Percentiles rank a stretch among this genome's conserved stretches.
These are phyloP conservation scores for Coemansia reversa DNA, from an alignment of 192 early-diverging fungal genomes.

Conservation along the genomic window DNA sequence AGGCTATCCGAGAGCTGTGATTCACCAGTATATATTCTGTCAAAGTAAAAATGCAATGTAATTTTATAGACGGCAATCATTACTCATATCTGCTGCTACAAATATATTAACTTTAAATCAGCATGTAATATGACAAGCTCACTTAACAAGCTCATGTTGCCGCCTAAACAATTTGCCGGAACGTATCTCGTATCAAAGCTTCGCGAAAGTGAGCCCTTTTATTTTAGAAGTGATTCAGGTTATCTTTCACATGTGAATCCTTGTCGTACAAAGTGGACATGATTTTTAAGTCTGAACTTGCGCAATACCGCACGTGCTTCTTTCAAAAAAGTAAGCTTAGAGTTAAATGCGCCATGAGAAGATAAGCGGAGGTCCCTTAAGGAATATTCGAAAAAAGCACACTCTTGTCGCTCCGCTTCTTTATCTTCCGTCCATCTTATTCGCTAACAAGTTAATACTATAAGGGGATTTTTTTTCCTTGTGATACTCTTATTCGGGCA, in stretches of 20 bases:
- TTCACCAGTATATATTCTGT: no score
- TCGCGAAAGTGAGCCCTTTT: no score
- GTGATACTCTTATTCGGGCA: neutral
- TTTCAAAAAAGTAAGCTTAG: neutral
- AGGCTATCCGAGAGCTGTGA: no score
- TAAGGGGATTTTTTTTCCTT: conserved; percentile 12
- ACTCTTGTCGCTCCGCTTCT: conserved; percentile 1
- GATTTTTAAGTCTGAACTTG: neutral
- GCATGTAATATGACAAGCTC: no score
- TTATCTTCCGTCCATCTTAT: conserved; percentile 1
- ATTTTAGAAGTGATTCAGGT: no score
- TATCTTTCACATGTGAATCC: conserved; percentile 10
- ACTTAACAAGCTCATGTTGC: neutral
- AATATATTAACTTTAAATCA: no score
- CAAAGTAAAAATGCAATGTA: no score
- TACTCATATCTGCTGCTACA: no score
- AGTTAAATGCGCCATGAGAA: conserved; percentile 2
- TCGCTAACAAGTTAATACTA: neutral
- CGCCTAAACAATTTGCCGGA: conserved; percentile 7
- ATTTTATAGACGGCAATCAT: no score
- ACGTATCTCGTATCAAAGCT: neutral
- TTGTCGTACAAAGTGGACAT: neutral
- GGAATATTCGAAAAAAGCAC: neutral
- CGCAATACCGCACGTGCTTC: conserved; percentile 9
- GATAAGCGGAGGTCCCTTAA: neutral